Base-by-base conservation (phyloP, 345 rosid genomes). In the Pseudoturritis turrita region DNA sequence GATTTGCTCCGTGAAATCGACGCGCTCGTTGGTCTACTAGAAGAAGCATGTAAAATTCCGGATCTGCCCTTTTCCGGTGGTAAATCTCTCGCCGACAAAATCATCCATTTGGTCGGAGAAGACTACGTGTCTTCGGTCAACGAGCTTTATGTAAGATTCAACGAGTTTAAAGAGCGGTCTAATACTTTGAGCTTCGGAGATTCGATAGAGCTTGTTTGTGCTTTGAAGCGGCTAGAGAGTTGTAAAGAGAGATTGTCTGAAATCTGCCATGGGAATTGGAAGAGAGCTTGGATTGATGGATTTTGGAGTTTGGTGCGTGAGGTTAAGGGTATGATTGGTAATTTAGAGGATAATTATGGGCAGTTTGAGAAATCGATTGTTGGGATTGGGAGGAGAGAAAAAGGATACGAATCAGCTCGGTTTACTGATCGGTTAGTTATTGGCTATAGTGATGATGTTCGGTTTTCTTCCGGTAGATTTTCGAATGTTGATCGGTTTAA, bases 201-300 rank as follows among this genome's bases (percentile, higher is more conserved):
- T 62, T 77, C 88, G 74, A 77, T 93, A 3, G 91, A 89, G 89
- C 79, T 90, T 72, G 83, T 52, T 2, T 90, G 87, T 68, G 73
- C 68, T 10, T 77, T 90, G 69, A 86, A 79, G 62, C 76, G 87
- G 73, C 45, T 89, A 3, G 90, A 85, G 68, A 77, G 46, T 52
- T 83, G 85, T 46, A 79, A 81, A 75, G 92, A 85, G 61, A 77
- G 71, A 33, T 53, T 85, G 62, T 28, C 70, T 50, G 61, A 21
- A n/a, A 54, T 75, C 7, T 54, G 51, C 1, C 10, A n/a, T 50
- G 85, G 53, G 0, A 49, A 28, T 4, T 75, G 79, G 53, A 89
- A 84, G 77, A 82, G 59, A 78, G 80, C 40, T 53, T 53, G 80
- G 77, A 62, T 76, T 13, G 94, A 86, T 62, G 66, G 78, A 10